Evolutionary conservation across 2,329 filamentous ascomycete species (phyloP).

Genomic region (Emmonsiellopsis sp.): DNA sequence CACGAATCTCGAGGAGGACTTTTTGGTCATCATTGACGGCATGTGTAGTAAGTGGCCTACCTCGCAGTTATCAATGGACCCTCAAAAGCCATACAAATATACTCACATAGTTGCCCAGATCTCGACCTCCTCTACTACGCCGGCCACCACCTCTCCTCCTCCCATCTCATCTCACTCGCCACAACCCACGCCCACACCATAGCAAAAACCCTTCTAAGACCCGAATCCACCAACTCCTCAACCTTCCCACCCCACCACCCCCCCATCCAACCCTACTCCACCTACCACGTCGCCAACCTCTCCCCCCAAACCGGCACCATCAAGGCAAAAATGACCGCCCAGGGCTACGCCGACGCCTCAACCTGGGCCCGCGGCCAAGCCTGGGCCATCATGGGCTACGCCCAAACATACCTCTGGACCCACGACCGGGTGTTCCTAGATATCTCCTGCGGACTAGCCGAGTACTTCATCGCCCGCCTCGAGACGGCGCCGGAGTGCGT

Average conservation of each 20-base stretch:
- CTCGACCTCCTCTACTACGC: conserved; percentile 33
- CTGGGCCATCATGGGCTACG: conserved; percentile 22
- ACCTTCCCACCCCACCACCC: not conserved
- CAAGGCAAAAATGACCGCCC: conserved; percentile 15
- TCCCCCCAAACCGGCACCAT: conserved; percentile 8
- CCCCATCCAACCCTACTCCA: conserved; percentile 8
- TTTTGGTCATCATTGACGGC: conserved; percentile 36
- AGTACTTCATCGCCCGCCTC: conserved; percentile 14
- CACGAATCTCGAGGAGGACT: conserved; percentile 21
- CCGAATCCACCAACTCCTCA: not conserved
- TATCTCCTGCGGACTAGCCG: conserved; percentile 10
- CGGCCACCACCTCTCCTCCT: conserved; percentile 18
- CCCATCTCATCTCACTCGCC: conserved; percentile 21
- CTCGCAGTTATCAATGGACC: not conserved
- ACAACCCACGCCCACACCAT: conserved; percentile 13
- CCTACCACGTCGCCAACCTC: conserved; percentile 16
- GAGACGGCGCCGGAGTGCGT: conserved; percentile 6
- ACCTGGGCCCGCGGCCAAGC: conserved; percentile 20
- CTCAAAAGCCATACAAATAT: conserved; percentile 23
- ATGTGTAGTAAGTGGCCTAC: conserved; percentile 16
- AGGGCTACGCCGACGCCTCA: conserved; percentile 17
- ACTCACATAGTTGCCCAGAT: conserved; percentile 7
- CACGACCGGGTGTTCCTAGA: conserved; percentile 17
- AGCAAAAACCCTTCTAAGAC: conserved; percentile 8
- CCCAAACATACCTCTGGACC: conserved; percentile 34